Conservation (phyloP, 108 stramenopile species). For the Nitzschia sp. region DNA sequence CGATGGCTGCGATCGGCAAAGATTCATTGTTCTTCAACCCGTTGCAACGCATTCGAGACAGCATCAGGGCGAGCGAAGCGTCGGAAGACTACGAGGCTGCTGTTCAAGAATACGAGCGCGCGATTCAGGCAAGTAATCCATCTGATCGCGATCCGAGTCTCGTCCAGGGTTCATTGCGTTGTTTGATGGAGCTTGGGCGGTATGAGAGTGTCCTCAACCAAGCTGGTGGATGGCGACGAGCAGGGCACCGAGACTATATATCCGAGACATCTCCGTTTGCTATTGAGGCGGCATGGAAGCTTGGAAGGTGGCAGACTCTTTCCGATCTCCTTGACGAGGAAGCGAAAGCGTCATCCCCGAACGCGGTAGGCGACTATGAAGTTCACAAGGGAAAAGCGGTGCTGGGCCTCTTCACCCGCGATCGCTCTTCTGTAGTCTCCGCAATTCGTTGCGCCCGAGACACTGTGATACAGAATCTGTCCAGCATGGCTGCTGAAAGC, state of each 20-base stretch:
- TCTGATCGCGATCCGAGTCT: constrained; percentile 21
- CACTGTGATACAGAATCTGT: constrained; percentile 62
- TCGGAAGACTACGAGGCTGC: constrained; percentile 75
- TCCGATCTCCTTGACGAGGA: constrained; percentile 30
- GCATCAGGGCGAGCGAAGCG: constrained; percentile 67
- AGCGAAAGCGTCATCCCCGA: neutral
- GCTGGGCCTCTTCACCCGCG: constrained; percentile 45
- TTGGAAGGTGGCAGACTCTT: constrained; percentile 79
- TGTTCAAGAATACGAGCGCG: constrained; percentile 81
- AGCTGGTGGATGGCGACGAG: constrained; percentile 50
- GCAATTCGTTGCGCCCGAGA: constrained; percentile 57
- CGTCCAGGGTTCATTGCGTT: constrained; percentile 64
- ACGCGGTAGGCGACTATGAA: constrained; percentile 35
- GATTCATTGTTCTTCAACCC: constrained; percentile 37
- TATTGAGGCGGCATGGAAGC: constrained; percentile 86
- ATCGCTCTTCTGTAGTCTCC: constrained; percentile 20
- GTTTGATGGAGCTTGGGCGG: constrained; percentile 80
- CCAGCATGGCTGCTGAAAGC: constrained; percentile 71
- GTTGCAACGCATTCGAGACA: constrained; percentile 34
- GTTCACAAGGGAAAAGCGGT: constrained; percentile 67
- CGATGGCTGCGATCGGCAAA: constrained; percentile 60
- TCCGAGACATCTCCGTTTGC: constrained; percentile 47
- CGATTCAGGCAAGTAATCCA: constrained; percentile 38
- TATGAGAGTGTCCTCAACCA: constrained; percentile 85
- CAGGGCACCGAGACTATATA: neutral